Evolutionary conservation across 2,329 filamentous ascomycete genomes (phyloP).

Genomic region (Cercospora beticola): DNA sequence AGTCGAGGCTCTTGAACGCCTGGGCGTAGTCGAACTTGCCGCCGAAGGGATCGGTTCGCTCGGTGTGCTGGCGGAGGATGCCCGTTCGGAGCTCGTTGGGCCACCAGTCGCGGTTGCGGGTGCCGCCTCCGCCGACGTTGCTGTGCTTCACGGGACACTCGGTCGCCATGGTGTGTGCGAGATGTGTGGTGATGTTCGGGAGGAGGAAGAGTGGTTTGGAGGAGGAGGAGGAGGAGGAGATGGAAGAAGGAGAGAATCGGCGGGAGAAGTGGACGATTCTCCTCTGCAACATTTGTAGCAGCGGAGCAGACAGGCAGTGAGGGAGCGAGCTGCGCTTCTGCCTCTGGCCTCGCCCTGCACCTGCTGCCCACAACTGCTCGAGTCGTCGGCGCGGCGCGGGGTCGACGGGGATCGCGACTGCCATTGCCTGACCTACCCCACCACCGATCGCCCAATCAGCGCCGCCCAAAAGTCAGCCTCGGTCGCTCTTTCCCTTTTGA

Average conservation of each 20-base stretch:
- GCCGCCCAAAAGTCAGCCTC: background rate
- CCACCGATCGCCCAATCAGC: background rate
- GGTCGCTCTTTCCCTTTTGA: conserved; percentile 9
- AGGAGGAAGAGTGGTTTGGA: background rate
- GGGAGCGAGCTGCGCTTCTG: background rate
- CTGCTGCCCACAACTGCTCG: background rate
- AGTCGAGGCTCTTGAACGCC: conserved; percentile 72
- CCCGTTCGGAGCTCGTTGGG: conserved; percentile 66
- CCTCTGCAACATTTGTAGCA: background rate
- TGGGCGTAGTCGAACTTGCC: conserved; percentile 68
- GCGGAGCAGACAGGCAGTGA: background rate
- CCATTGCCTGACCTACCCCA: background rate
- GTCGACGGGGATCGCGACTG: background rate
- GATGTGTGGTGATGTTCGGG: background rate
- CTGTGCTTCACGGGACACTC: conserved; percentile 36
- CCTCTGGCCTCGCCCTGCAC: background rate
- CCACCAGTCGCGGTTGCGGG: conserved; percentile 72
- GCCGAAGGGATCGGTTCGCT: conserved; percentile 62
- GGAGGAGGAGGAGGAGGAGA: background rate
- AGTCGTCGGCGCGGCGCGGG: background rate
- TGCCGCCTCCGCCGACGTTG: conserved; percentile 53
- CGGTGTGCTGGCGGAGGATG: conserved; percentile 70
- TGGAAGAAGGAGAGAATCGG: background rate
- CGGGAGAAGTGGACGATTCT: background rate
- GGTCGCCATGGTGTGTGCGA: conserved; percentile 25